Evolutionary conservation across 1,284 basidiomycete genomes (phyloP).

Genomic region (Xerocomus cyaneibrunnescens): DNA sequence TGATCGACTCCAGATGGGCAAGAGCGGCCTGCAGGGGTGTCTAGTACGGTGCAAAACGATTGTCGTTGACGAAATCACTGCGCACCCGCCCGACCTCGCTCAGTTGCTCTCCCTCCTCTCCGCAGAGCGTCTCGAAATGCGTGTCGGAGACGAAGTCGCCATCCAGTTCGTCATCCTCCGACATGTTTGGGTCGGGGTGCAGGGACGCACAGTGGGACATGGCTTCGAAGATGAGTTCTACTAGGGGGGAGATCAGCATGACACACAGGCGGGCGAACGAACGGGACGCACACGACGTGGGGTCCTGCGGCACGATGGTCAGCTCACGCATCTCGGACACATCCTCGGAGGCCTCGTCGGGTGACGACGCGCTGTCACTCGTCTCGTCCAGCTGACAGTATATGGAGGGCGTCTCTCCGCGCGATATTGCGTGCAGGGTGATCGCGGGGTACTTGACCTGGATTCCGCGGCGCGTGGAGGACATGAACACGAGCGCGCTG

Average conservation of each 20-base stretch:
- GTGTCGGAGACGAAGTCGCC: slow-evolving; percentile 60
- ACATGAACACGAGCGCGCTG: slow-evolving; percentile 79
- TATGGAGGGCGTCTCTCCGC: slow-evolving; percentile 67
- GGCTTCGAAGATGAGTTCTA: slow-evolving; percentile 86
- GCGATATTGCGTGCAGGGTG: slow-evolving; percentile 86
- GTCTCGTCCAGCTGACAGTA: slow-evolving; percentile 89
- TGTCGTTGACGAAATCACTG: slow-evolving; percentile 81
- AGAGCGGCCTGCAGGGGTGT: slow-evolving; percentile 63
- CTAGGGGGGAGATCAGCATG: slow-evolving; percentile 41
- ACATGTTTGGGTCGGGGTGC: slow-evolving; percentile 72
- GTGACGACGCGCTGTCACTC: slow-evolving; percentile 21
- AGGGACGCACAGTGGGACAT: slow-evolving; percentile 88
- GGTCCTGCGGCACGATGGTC: slow-evolving; percentile 62
- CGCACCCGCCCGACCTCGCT: slow-evolving; percentile 92
- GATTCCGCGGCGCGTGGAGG: slow-evolving; percentile 66
- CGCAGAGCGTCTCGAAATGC: slow-evolving; percentile 59
- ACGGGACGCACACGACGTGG: slow-evolving; percentile 54
- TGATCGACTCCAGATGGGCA: slow-evolving; percentile 73
- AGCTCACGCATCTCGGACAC: slow-evolving; percentile 71
- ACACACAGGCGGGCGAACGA: slow-evolving; percentile 8
- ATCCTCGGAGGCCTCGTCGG: slow-evolving; percentile 34
- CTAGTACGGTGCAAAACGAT: slow-evolving; percentile 87
- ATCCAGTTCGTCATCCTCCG: slow-evolving; percentile 56
- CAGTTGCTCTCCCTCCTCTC: slow-evolving; percentile 64
- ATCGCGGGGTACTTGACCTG: slow-evolving; percentile 82